Base-by-base conservation (phyloP, 2,329 filamentous ascomycete species). In the Colletotrichum brevisporum region DNA sequence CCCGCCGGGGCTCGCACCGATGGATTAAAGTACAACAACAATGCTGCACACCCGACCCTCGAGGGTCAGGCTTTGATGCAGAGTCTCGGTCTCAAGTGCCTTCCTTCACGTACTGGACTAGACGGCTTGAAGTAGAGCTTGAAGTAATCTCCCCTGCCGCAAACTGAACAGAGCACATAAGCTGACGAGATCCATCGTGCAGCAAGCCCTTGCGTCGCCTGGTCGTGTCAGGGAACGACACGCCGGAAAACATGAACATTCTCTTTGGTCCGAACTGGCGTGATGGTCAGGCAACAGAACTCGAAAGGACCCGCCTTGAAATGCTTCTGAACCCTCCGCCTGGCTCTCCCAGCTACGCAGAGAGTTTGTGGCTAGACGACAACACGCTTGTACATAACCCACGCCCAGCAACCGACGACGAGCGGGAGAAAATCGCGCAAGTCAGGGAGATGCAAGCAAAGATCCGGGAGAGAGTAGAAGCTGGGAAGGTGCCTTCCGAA, bases 401-500 rank as follows among this genome's bases (percentile, higher is more conserved):
- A 6, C 60, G 60, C 9, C 60, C 60, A 1, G 15, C 60, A 8
- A 55, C 16, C 6, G 26, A 55, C 18, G 51, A 26, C 2, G 60
- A 63, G 24, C n/a, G 36, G 26, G 6, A 63, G n/a, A 55, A 36
- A 5, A 0, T 63, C 10, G n/a, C 13, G 8, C 24, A 48, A 18
- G 24, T 63, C 16, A n/a, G 50, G n/a, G 41, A 55, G 13, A 54
- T 63, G n/a, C 59, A 63, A 26, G 15, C 45, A 6, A 18, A 5
- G 12, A 47, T 63, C 26, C 12, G 41, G 4, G 12, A 47, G 26
- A 47, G 36, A 26, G 24, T 55, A 1, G 59, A 41, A 3, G 39
- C 18, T 15, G 41, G 39, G n/a, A 36, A 45, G 6, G 24, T 39
- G 13, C 59, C 59, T 18, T 36, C 26, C 18, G 2, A 13, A 3